Base-by-base conservation (phyloP, 805 yeast species). In the Candida manassasensis region DNA sequence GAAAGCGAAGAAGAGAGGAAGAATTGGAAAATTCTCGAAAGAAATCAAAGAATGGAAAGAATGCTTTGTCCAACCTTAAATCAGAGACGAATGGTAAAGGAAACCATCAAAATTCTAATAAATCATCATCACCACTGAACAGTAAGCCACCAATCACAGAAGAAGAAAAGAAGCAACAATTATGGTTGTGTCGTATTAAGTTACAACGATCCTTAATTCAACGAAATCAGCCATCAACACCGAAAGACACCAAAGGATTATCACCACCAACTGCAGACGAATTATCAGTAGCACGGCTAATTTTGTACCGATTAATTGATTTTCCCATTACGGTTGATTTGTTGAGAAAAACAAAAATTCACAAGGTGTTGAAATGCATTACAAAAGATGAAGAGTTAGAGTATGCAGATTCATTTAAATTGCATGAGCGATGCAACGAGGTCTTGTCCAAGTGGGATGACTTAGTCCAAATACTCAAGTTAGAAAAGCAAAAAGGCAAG, bases 361-460 rank as follows among this genome's bases (percentile, higher is more conserved):
- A 73, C 47, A 74, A 74, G 49, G 78, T 74, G 1, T 48, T 74
- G 39, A 71, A 67, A 47, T 73, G 75, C 37, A 70, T 74, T 14
- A 40, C 63, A 34, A 63, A 61, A 38, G 60, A 63, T 40, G 57
- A 56, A 18, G 55, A 55, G 22, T 55, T 71, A 41, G 67, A 59
- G 40, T 61, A 66, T 39, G 60, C 66, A 10, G 64, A 68, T 25
- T 68, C 71, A 40, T 68, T 61, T 49, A 59, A 65, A 39, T 59
- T 73, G 38, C 76, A 71, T 40, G 67, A 64, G 36, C 55, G 71
- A 41, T 66, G 73, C 39, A 55, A 52, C 16, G 63, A 61, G 27
- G 48, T 73, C 22, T 48, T 73, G 32, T 35, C 46, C 4, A 58
- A 61, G 38, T 73, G 79, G 79, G 53, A 55, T 12, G 48, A 45